A percentile compares a stretch with the other conserved stretches of the same genome.
phyloP scores from a whole-genome alignment of 805 yeast genomes.

The Alloascoidea africana region DNA sequence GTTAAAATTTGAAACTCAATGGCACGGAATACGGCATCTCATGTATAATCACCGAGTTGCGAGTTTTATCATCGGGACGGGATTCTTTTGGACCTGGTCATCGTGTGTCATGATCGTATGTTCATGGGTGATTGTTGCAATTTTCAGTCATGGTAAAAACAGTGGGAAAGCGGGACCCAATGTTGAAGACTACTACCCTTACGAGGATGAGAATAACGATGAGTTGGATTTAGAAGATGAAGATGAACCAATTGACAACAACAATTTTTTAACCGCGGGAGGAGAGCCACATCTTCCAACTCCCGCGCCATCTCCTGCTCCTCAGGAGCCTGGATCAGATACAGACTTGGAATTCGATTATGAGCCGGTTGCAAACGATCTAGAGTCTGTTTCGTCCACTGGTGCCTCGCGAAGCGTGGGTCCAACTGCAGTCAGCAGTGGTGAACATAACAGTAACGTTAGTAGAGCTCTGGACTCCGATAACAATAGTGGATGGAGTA shows the following conservation, averaged over 20 bases:
- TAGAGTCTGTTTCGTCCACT: too few relatives aligned
- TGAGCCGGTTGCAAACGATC: too few relatives aligned
- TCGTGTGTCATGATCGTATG: neutral
- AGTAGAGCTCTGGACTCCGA: too few relatives aligned
- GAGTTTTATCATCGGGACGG: conserved; percentile 12
- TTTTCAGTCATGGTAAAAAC: neutral
- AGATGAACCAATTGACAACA: neutral
- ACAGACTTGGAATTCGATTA: neutral
- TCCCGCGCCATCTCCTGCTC: neutral
- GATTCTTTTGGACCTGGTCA: conserved; percentile 12
- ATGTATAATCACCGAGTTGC: conserved; percentile 13
- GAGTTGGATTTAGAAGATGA: too few relatives aligned
- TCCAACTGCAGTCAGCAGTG: too few relatives aligned
- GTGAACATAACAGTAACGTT: too few relatives aligned
- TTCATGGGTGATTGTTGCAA: neutral
- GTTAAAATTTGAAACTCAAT: conserved; percentile 13
- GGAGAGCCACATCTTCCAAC: neutral
- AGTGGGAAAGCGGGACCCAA: neutral
- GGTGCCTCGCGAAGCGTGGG: too few relatives aligned
- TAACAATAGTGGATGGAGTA: too few relatives aligned
- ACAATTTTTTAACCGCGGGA: neutral
- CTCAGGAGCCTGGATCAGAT: neutral
- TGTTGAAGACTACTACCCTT: neutral
- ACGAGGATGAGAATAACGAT: neutral
- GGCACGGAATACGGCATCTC: conserved; percentile 16